These are phyloP conservation scores for Odonthalia washingtoniensis DNA, from an alignment of 31 red algal species.

Conservation along the genomic window DNA sequence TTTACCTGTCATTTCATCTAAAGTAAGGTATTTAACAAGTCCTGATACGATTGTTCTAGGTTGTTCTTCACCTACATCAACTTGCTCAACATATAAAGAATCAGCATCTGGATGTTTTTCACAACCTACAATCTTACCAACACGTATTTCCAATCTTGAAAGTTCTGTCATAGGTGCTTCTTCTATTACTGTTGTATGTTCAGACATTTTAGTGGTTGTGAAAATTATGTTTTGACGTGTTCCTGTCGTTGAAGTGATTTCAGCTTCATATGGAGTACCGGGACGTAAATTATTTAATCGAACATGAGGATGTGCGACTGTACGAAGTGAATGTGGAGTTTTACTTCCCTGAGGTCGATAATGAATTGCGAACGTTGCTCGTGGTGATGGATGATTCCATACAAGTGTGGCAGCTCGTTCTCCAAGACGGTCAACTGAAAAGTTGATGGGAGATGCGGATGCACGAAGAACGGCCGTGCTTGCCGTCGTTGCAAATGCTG, in stretches of 20 bases:
- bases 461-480: slow-evolving; percentile 45
- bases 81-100: slow-evolving; percentile 86
- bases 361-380: slow-evolving; percentile 41
- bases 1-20: slow-evolving; percentile 65
- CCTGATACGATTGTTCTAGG: slow-evolving; percentile 91
- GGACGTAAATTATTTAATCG: slow-evolving; percentile 44
- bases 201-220: not conserved
- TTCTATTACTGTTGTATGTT: not conserved
- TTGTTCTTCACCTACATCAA: slow-evolving; percentile 83
- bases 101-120: slow-evolving; percentile 90
- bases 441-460: slow-evolving; percentile 54
- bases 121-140: slow-evolving; percentile 74
- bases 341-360: slow-evolving; percentile 43
- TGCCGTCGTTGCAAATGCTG: slow-evolving; percentile 44
- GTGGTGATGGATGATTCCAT: slow-evolving; percentile 36
- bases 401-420: slow-evolving; percentile 47
- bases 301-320: slow-evolving; percentile 63
- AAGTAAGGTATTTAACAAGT: slow-evolving; percentile 73
- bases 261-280: slow-evolving; percentile 50
- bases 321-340: slow-evolving; percentile 38
- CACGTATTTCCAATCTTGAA: slow-evolving; percentile 90
- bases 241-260: too few relatives aligned
- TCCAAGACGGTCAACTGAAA: slow-evolving; percentile 43
- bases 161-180: slow-evolving; percentile 80
- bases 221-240: too few relatives aligned